Conservation (phyloP, 2,329 filamentous ascomycete genomes). For the Leptodontidium sp. region DNA sequence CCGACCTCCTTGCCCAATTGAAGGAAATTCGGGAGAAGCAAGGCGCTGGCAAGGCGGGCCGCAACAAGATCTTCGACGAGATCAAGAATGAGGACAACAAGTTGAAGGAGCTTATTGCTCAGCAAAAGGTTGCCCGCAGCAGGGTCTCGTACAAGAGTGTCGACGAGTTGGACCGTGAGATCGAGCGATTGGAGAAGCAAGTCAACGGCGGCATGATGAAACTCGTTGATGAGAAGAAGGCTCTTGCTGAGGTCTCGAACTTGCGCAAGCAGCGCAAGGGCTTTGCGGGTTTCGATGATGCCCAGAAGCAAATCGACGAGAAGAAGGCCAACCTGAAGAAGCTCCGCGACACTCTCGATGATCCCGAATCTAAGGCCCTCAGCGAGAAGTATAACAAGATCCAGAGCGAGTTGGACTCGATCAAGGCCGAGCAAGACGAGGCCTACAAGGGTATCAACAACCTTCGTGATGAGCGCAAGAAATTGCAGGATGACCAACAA, state of each 20-base stretch:
- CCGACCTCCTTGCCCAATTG: conserved; percentile 84
- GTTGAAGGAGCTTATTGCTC: conserved; percentile 82
- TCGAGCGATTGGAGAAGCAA: conserved; percentile 80
- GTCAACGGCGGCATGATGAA: conserved; percentile 93
- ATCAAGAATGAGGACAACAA: conserved; percentile 92
- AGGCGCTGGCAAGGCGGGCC: conserved; percentile 83
- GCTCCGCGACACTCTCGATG: conserved; percentile 87
- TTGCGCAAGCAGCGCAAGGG: conserved; percentile 91
- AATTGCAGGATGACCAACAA: conserved; percentile 85
- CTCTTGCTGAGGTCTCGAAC: conserved; percentile 80
- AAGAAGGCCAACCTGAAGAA: conserved; percentile 87
- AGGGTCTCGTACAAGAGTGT: conserved; percentile 85
- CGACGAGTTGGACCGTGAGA: conserved; percentile 87
- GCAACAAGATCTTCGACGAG: conserved; percentile 82
- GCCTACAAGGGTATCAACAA: conserved; percentile 87
- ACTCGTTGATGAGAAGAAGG: conserved; percentile 97
- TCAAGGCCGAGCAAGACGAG: conserved; percentile 92
- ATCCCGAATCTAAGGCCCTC: conserved; percentile 88
- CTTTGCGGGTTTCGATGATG: conserved; percentile 84
- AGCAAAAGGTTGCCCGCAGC: conserved; percentile 86
- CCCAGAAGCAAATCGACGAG: conserved; percentile 89
- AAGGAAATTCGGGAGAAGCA: conserved; percentile 88
- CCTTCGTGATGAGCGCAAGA: conserved; percentile 85
- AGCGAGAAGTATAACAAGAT: conserved; percentile 86
- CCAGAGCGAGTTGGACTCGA: conserved; percentile 84